These are phyloP conservation scores for Meira nashicola DNA, from an alignment of 1,284 basidiomycete species.

Conservation along the genomic window DNA sequence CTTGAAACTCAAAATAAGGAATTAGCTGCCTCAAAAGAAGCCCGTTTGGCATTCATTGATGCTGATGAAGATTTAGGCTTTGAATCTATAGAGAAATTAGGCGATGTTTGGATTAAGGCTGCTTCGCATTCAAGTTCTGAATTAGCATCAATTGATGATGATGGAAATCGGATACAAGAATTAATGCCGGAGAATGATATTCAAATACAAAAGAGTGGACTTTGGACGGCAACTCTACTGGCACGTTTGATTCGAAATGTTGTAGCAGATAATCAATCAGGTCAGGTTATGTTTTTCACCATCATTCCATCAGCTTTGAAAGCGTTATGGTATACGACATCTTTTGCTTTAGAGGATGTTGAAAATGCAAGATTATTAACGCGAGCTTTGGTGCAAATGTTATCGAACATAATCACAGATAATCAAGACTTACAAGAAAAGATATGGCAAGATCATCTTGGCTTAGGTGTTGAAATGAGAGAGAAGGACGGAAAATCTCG, in stretches of 20 bases:
- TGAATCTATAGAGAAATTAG: too few relatives aligned
- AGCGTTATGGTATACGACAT: conserved; percentile 1
- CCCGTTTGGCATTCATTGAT: too few relatives aligned
- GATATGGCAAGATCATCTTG: neutral
- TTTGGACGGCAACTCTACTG: neutral
- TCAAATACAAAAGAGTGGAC: neutral
- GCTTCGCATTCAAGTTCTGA: too few relatives aligned
- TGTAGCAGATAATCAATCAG: neutral
- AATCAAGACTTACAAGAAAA: conserved; percentile 2
- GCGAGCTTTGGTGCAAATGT: conserved; percentile 4
- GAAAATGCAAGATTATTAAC: neutral
- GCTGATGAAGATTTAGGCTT: too few relatives aligned
- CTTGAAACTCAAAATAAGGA: too few relatives aligned
- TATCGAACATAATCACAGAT: conserved; percentile 7
- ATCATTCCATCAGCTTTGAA: neutral
- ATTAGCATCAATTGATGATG: too few relatives aligned
- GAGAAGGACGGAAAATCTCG: neutral
- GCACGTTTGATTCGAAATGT: conserved; percentile 7
- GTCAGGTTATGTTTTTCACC: neutral
- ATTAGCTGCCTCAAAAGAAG: too few relatives aligned
- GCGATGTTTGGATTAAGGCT: too few relatives aligned
- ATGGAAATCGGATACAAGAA: too few relatives aligned
- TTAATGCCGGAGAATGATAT: too few relatives aligned
- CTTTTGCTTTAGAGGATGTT: conserved; percentile 1
- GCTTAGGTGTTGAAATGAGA: neutral